Percentiles rank a stretch among this genome's conserved stretches.
Conservation (phyloP, 2,329 filamentous ascomycete genomes). For the Cordyceps pruinosa region DNA sequence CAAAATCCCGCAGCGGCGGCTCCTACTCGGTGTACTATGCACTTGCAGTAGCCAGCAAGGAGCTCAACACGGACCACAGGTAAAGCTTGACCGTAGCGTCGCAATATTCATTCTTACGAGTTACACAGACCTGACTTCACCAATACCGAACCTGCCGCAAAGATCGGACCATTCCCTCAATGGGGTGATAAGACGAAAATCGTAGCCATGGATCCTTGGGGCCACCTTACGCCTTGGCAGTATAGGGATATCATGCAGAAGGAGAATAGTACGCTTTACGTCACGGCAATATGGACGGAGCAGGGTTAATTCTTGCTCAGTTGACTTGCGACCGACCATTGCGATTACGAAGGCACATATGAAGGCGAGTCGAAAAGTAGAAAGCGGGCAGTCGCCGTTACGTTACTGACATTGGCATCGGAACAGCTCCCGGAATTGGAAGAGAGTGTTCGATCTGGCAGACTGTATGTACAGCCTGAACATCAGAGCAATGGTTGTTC, state of each 20-base stretch:
- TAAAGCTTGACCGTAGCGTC: conserved; percentile 22
- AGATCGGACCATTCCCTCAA: conserved; percentile 81
- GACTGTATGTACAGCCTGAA: conserved; percentile 47
- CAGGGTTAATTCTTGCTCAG: conserved; percentile 25
- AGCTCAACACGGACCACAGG: conserved; percentile 76
- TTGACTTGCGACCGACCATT: conserved; percentile 85
- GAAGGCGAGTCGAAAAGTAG: conserved; percentile 44
- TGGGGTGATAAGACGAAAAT: conserved; percentile 92
- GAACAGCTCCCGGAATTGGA: conserved; percentile 77
- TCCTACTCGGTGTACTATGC: conserved; percentile 97
- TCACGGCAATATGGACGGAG: background rate
- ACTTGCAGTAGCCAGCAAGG: conserved; percentile 83
- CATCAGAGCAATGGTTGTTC: conserved; percentile 1
- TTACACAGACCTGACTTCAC: conserved; percentile 49
- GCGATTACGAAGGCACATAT: conserved; percentile 90
- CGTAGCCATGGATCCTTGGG: conserved; percentile 92
- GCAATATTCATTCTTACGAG: background rate
- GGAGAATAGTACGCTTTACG: conserved; percentile 50
- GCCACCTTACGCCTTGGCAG: conserved; percentile 78
- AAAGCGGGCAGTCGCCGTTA: background rate
- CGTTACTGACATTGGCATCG: background rate
- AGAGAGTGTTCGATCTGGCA: conserved; percentile 73
- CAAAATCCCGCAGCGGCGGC: conserved; percentile 50
- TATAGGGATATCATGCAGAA: conserved; percentile 73
- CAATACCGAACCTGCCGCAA: conserved; percentile 83